Evolutionary conservation across 352 stramenopile species (phyloP).

Genomic region (Phytophthora macrochlamydospora): DNA sequence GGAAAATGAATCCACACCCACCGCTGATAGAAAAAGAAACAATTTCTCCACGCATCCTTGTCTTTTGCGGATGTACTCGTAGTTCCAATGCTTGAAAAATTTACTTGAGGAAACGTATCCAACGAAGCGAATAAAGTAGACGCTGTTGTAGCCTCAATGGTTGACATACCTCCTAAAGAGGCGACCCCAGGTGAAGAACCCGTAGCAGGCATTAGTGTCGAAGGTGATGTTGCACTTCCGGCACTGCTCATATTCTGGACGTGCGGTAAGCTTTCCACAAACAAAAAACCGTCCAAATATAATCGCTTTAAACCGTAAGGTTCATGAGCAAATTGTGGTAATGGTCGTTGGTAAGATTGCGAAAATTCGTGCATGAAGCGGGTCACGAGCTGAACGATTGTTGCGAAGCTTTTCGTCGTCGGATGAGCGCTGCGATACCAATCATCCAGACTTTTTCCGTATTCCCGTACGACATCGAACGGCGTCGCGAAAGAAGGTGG

Average conservation of each 20-base stretch:
- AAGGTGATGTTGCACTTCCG: conserved; percentile 24
- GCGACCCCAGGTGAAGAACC: conserved; percentile 2
- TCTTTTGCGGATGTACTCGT: conserved; percentile 30
- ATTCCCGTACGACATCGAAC: conserved; percentile 94
- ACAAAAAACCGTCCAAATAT: conserved; percentile 75
- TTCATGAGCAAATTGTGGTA: conserved; percentile 82
- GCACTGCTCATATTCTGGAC: conserved; percentile 26
- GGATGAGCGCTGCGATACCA: conserved; percentile 83
- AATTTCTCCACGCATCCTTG: conserved; percentile 55
- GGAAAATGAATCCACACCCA: conserved; percentile 95
- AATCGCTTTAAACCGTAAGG: conserved; percentile 75
- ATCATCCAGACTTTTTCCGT: conserved; percentile 87
- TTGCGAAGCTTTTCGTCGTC: conserved; percentile 74
- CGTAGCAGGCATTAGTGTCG: conserved; percentile 10
- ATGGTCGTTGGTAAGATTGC: conserved; percentile 66
- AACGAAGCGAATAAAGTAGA: conserved; percentile 32
- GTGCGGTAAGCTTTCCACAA: conserved; percentile 64
- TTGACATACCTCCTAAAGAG: conserved; percentile 6
- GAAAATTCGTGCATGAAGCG: conserved; percentile 93
- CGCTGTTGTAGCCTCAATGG: conserved; percentile 30
- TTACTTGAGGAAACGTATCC: conserved; percentile 34
- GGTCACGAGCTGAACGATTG: conserved; percentile 81
- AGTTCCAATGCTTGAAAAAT: conserved; percentile 13
- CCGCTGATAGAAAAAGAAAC: conserved; percentile 91
- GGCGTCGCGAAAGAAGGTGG: conserved; percentile 57